Evolutionary conservation across 2,329 filamentous ascomycete species (phyloP).

Genomic region (Diplodia scrobiculata): DNA sequence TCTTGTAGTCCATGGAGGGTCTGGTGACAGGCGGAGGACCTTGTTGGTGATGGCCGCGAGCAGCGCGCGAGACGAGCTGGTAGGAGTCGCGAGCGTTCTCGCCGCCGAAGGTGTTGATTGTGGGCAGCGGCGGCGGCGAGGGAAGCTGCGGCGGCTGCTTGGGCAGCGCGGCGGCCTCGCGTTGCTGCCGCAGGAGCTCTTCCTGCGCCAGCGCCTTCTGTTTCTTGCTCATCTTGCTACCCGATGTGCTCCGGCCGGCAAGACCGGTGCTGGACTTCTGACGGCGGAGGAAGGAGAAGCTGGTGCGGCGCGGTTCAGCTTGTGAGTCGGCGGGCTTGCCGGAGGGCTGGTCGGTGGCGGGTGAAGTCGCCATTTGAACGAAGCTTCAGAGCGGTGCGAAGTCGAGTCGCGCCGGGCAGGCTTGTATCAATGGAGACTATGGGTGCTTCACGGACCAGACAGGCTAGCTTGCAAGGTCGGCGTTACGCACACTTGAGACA

Average conservation of each 20-base stretch:
- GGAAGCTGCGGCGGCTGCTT: constrained; percentile 63
- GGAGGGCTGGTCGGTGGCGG: constrained; percentile 6
- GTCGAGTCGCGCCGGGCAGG: constrained; percentile 12
- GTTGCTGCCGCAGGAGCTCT: constrained; percentile 59
- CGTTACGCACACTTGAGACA: constrained; percentile 27
- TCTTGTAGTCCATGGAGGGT: constrained; percentile 39
- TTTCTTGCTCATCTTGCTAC: constrained; percentile 57
- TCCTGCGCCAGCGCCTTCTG: constrained; percentile 55
- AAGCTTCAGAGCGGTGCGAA: constrained; percentile 1
- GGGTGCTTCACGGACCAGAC: constrained; percentile 20
- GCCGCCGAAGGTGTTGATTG: constrained; percentile 62
- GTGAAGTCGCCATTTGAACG: constrained; percentile 19
- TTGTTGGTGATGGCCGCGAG: constrained; percentile 36
- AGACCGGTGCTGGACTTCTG: constrained; percentile 39
- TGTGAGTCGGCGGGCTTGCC: constrained; percentile 7
- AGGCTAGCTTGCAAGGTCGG: constrained; percentile 12
- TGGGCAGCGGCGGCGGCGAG: constrained; percentile 49
- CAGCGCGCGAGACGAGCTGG: constrained; percentile 63
- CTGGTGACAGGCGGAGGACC: constrained; percentile 31
- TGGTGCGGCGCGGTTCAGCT: constrained; percentile 32
- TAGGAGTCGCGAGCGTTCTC: constrained; percentile 65
- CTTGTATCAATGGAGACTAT: constrained; percentile 22
- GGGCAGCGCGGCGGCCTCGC: constrained; percentile 58
- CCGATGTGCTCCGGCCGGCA: constrained; percentile 37
- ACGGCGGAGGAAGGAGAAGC: constrained; percentile 45